phyloP scores from a whole-genome alignment of 768 basidiomycete species.

The Psilocybe cubensis region DNA sequence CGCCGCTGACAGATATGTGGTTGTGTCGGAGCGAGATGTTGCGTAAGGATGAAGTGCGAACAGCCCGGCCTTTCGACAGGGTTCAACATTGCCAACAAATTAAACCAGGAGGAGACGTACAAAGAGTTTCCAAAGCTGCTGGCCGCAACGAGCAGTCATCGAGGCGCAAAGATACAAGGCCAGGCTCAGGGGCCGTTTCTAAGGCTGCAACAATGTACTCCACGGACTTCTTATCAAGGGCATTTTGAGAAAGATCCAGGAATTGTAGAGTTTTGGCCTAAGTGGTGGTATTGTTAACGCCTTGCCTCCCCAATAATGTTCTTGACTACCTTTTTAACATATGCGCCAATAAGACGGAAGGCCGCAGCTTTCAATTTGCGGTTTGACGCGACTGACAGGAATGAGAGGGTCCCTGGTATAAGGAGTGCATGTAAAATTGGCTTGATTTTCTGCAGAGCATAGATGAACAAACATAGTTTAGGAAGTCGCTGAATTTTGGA shows the following conservation, averaged over 20 bases:
- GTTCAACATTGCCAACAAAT: slow-evolving; percentile 6
- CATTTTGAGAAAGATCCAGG: slow-evolving; percentile 88
- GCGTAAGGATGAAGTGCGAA: slow-evolving; percentile 81
- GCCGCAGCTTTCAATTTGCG: slow-evolving; percentile 75
- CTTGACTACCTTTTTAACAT: slow-evolving; percentile 64
- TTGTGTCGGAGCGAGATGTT: slow-evolving; percentile 93
- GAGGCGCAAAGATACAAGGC: slow-evolving; percentile 78
- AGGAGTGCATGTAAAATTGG: slow-evolving; percentile 89
- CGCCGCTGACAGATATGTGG: slow-evolving; percentile 81
- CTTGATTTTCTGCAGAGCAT: slow-evolving; percentile 66
- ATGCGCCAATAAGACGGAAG: slow-evolving; percentile 81
- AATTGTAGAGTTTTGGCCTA: slow-evolving; percentile 82
- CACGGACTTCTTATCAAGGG: slow-evolving; percentile 80
- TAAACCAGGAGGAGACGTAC: slow-evolving; percentile 45
- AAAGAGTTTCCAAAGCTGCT: slow-evolving; percentile 76
- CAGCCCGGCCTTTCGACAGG: slow-evolving; percentile 63
- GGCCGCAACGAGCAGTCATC: slow-evolving; percentile 86
- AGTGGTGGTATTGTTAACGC: slow-evolving; percentile 5
- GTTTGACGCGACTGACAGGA: slow-evolving; percentile 87
- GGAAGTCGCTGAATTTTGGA: slow-evolving; percentile 5
- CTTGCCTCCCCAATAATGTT: not conserved
- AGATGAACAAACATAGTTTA: not conserved
- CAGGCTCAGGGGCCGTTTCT: slow-evolving; percentile 50
- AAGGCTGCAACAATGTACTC: slow-evolving; percentile 82
- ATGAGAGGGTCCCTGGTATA: slow-evolving; percentile 79